Evolutionary conservation across 1,284 basidiomycete genomes (phyloP), one percentile per base, ranked within the genome.

Genomic region (Tranzscheliella williamsii): DNA sequence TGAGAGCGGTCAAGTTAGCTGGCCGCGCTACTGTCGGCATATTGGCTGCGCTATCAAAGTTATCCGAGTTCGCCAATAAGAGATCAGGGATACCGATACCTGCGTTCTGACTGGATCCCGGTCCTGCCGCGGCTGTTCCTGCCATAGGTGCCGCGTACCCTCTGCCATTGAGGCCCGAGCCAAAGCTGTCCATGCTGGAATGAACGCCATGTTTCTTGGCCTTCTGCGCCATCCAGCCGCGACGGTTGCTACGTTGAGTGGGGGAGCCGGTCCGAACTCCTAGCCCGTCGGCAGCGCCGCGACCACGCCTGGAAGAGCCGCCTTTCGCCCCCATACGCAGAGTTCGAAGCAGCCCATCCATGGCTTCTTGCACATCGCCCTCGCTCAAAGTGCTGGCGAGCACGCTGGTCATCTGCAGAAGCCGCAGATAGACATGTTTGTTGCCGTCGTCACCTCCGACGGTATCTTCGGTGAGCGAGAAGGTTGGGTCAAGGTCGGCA

Each of bases 331-430:
- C 58, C 13, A 58, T 33, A 13, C 75, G 54, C 18, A 79, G 50
- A 1, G 69, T 48, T 9, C 63, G 54, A 11, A 76, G 43, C 16
- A 79, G 43, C 3, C 42, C 51, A 36, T 79, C 78, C 42, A 78
- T 63, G 24, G 67, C 71, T 11, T 38, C 36, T 39, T 79, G 79
- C 4, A 72, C 65, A n/a, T 71, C 73, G 48, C 79, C 79, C 15
- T 68, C 62, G 20, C 73, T 75, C 8, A 69, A 45, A 4, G 79
- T 52, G 24, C 67, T 54, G 9, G 63, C 54, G 23, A 79, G 66
- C 16, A 79, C 64, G 34, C 60, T 58, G 24, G 58, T 54, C 66
- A 78, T 76, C 50, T 78, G 78, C 20, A 72, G 30, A n/a, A 75
- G 36, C 16, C 55, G 48, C 16, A 65, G 40, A 6, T 57, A 70